A percentile compares a stretch with the other conserved stretches of the same genome.
These are phyloP conservation scores for Umbelopsis isabellina DNA, from an alignment of 192 early-diverging fungal genomes.

Conservation along the genomic window DNA sequence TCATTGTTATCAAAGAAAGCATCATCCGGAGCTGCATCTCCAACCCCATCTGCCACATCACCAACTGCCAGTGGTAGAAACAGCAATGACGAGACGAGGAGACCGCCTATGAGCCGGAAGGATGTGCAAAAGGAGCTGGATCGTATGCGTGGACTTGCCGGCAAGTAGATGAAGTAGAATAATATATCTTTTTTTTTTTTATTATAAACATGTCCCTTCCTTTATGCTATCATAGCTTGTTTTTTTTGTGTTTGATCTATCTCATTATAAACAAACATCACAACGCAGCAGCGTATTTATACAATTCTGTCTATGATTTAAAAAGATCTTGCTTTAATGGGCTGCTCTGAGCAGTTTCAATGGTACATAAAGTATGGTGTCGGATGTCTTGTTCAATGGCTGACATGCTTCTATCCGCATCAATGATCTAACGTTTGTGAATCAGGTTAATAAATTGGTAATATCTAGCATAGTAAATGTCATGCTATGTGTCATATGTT, in stretches of 20 bases:
- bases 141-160: constrained; percentile 32
- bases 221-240: not conserved
- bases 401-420: not conserved
- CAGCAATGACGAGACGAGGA: constrained; percentile 21
- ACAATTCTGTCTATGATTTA: not conserved
- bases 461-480: not conserved
- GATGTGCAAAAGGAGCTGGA: constrained; percentile 41
- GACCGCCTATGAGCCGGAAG: constrained; percentile 32
- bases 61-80: constrained; percentile 17
- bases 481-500: not conserved
- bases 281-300: constrained; percentile 8
- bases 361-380: not conserved
- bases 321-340: constrained; percentile 2
- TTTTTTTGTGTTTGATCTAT: constrained; percentile 4
- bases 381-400: not conserved
- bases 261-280: no score
- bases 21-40: constrained; percentile 18
- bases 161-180: constrained; percentile 24
- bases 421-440: not conserved
- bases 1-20: constrained; percentile 72
- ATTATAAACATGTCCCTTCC: not conserved
- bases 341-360: not conserved
- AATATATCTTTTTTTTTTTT: no score
- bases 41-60: constrained; percentile 19
- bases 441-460: not conserved